Conservation (phyloP, 345 rosid species). For the Noccaea bulbosa region DNA sequence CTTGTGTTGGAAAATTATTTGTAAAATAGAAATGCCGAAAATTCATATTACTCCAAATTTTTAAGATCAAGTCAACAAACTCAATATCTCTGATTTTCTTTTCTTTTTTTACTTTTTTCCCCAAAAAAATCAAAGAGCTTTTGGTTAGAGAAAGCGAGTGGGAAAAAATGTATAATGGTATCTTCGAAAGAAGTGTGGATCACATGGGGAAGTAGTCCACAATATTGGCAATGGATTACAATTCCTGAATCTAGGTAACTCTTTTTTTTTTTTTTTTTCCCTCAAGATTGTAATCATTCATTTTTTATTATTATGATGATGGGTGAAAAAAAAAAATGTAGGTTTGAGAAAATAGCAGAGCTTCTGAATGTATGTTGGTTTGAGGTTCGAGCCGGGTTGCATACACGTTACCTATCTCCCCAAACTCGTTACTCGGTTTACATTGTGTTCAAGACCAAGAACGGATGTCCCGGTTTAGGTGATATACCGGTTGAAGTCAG, state of each 20-base stretch:
- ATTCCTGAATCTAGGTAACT: conserved; percentile 46
- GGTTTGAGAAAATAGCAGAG: conserved; percentile 57
- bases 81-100: no score
- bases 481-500: conserved; percentile 44
- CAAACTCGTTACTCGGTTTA: conserved; percentile 49
- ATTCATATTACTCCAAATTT: no score
- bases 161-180: conserved; percentile 43
- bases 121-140: conserved; percentile 42
- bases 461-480: conserved; percentile 43
- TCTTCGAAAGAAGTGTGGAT: conserved; percentile 53
- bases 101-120: no score
- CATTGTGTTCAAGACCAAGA: conserved; percentile 51
- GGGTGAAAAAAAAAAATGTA: conserved; percentile 13
- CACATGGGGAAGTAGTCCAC: conserved; percentile 56
- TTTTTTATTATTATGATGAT: neutral
- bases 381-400: conserved; percentile 46
- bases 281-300: neutral
- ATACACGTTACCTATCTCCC: conserved; percentile 44
- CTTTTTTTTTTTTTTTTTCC: neutral
- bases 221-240: conserved; percentile 57
- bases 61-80: no score
- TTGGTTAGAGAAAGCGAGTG: conserved; percentile 52
- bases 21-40: no score
- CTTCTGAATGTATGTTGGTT: conserved; percentile 59
- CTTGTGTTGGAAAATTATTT: neutral